Percentiles rank a stretch among this genome's conserved stretches.
phyloP scores from a whole-genome alignment of 108 stramenopile genomes.

The Poteriospumella lacustris region DNA sequence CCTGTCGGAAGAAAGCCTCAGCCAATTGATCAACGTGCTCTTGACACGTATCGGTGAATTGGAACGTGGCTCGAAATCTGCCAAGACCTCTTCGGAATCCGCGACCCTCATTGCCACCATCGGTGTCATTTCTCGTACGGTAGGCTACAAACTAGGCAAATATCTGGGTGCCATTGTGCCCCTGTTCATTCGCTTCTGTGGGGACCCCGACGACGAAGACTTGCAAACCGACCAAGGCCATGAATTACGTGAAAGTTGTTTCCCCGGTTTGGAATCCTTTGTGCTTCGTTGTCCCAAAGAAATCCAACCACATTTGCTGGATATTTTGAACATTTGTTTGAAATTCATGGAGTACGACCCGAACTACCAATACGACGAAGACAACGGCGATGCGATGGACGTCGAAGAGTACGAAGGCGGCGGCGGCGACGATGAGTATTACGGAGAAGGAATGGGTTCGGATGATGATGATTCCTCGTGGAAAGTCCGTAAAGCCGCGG shows the following conservation, averaged over 20 bases:
- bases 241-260: conserved; percentile 90
- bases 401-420: conserved; percentile 39
- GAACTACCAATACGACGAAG: conserved; percentile 86
- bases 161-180: conserved; percentile 89
- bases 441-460: conserved; percentile 53
- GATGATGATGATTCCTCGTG: conserved; percentile 94
- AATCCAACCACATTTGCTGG: conserved; percentile 73
- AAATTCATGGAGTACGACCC: conserved; percentile 91
- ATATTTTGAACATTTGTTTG: conserved; percentile 53
- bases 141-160: conserved; percentile 54
- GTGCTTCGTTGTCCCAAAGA: conserved; percentile 85
- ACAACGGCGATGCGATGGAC: conserved; percentile 63
- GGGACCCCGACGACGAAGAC: conserved; percentile 65
- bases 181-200: conserved; percentile 78
- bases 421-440: conserved; percentile 51
- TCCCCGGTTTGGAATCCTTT: conserved; percentile 89
- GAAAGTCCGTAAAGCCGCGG: conserved; percentile 79
- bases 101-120: conserved; percentile 78
- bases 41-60: background rate
- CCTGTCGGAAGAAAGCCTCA: conserved; percentile 66
- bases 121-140: conserved; percentile 67
- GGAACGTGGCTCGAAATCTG: background rate
- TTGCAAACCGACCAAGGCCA: conserved; percentile 59
- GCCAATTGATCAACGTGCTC: conserved; percentile 53
- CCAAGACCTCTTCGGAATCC: conserved; percentile 13